Percentiles rank a stretch among this genome's conserved stretches.
These are phyloP conservation scores for Middelhovenomyces tepae DNA, from an alignment of 805 yeast genomes.

Conservation along the genomic window DNA sequence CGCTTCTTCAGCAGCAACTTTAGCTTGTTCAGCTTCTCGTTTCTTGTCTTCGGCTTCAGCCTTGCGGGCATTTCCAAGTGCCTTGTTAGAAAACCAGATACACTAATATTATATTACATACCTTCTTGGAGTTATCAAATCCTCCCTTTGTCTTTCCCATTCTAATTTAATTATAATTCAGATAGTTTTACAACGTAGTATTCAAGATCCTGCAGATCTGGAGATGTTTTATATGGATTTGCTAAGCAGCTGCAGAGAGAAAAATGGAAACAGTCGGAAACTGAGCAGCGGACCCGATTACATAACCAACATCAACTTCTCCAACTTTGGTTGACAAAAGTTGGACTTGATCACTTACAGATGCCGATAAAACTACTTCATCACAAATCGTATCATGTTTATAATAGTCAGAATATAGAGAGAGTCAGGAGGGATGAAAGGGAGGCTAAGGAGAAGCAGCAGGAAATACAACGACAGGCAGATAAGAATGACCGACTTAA, in stretches of 20 bases:
- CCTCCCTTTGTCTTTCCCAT: conserved; percentile 44
- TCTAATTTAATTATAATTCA: conserved; percentile 2
- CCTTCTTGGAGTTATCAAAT: conserved; percentile 42
- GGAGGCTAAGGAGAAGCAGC: conserved; percentile 24
- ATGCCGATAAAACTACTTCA: conserved; percentile 23
- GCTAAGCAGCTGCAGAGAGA: not conserved
- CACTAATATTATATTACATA: conserved; percentile 6
- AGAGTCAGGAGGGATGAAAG: conserved; percentile 21
- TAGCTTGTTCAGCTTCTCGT: conserved; percentile 40
- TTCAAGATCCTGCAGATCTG: no score
- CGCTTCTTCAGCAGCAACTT: conserved; percentile 46
- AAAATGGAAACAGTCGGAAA: no score
- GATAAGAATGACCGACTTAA: not conserved
- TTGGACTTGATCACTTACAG: no score
- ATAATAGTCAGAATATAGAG: conserved; percentile 20
- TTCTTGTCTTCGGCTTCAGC: conserved; percentile 57
- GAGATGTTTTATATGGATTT: no score
- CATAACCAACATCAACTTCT: no score
- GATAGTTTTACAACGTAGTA: not conserved
- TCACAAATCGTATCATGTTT: conserved; percentile 25
- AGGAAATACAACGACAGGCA: conserved; percentile 3
- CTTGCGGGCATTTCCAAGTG: conserved; percentile 56
- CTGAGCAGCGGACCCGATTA: no score
- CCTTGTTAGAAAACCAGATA: conserved; percentile 22
- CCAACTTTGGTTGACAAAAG: no score